Base-by-base conservation (phyloP, 768 basidiomycete genomes). In the Mrakia blollopis region DNA sequence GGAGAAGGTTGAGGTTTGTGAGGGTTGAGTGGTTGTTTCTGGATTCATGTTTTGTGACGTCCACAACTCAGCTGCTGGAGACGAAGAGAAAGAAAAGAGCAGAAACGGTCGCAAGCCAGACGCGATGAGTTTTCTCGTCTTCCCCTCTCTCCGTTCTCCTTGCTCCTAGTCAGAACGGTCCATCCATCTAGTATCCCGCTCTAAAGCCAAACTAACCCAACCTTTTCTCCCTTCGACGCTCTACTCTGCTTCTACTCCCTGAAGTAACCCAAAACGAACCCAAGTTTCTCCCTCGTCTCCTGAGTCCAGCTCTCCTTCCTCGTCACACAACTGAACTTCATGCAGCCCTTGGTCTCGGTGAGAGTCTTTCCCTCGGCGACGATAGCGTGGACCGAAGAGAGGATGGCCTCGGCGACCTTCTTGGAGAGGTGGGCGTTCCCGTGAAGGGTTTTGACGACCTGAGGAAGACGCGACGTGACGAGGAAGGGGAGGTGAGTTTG, bases 391-490 rank as follows among this genome's bases (percentile, higher is more conserved):
- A 85, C 84, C 52, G 81, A 80, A 50, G 83, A 81, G 62, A 86
- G 80, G 74, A 86, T 81, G 44, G 81, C 81, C 16, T 81, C 81
- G 14, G 85, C 83, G 81, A 86, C 84, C 74, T 88, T 87, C 71
- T 93, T 90, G 23, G 93, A 91, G 16, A 91, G 91, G n/a, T 90
- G 88, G 2, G 94, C 93, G 82, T 99, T 99, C 32, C 88, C 87
- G 70, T 89, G 87, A 54, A 98, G 89, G 1, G 92, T 94, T 83
- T 92, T 91, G 86, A 94, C 87, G 39, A 98, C 93, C 80, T 97
- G 92, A 23, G 6, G 28, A 30, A 62, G 41, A 57, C 30, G 70
- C 23, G 50, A 28, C 5, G 39, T 32, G 75, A 30, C 3, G 30
- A 54, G 47, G 60, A 23, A 60, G n/a, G 21, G 28, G 62, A 21